phyloP scores from a whole-genome alignment of 2,329 filamentous ascomycete genomes.

The Arthrobotrys pseudoclavata region DNA sequence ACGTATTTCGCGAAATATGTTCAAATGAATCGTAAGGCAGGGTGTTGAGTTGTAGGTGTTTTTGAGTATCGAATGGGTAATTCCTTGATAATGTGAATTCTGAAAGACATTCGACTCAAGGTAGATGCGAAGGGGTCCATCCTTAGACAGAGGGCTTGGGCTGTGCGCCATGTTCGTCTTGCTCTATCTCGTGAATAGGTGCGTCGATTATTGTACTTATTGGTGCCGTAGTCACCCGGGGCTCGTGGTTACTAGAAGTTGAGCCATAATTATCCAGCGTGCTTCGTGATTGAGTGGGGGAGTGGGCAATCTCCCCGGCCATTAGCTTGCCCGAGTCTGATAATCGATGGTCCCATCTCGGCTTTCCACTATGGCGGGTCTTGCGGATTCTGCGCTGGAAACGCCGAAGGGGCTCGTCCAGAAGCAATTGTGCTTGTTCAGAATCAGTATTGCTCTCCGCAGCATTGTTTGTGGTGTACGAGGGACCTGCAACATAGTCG shows the following conservation, averaged over 20 bases:
- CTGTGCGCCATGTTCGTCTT: background rate
- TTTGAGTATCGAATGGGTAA: background rate
- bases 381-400: slow-evolving; percentile 34
- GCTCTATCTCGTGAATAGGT: background rate
- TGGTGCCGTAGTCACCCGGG: background rate
- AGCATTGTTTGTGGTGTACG: background rate
- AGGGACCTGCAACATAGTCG: background rate
- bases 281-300: background rate
- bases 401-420: slow-evolving; percentile 23
- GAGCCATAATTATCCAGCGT: background rate
- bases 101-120: background rate
- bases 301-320: background rate
- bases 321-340: background rate
- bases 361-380: background rate
- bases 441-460: background rate
- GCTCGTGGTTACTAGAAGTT: background rate
- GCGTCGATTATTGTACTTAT: background rate
- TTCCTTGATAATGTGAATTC: slow-evolving; percentile 7
- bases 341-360: slow-evolving; percentile 2
- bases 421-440: background rate
- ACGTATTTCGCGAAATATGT: slow-evolving; percentile 53
- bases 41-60: background rate
- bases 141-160: background rate
- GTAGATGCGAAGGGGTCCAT: background rate
- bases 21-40: slow-evolving; percentile 48